A percentile compares a stretch with the other conserved stretches of the same genome.
Conservation (phyloP, 2,329 filamentous ascomycete genomes). For the Pseudopithomyces chartarum region DNA sequence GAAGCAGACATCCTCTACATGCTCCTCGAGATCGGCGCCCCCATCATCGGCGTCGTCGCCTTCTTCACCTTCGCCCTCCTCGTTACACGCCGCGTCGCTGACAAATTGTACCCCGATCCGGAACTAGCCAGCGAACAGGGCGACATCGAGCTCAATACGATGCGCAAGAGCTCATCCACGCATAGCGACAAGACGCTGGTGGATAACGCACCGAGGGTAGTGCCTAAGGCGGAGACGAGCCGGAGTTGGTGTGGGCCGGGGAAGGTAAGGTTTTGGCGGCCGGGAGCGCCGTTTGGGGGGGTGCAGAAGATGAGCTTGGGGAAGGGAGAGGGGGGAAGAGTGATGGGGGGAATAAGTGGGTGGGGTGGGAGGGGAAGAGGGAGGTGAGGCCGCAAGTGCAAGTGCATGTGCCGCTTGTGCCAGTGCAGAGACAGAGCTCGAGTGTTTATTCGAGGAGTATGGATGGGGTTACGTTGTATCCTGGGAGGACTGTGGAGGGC, state of each 20-base stretch:
- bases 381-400: background rate
- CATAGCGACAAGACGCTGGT: background rate
- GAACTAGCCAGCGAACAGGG: background rate
- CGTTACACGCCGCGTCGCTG: background rate
- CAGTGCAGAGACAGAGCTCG: background rate
- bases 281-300: too few species aligned
- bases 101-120: background rate
- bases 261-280: too few species aligned
- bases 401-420: background rate
- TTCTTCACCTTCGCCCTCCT: background rate
- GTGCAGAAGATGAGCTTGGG: too few species aligned
- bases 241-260: too few species aligned
- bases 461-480: constrained; percentile 9
- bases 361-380: background rate
- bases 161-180: background rate
- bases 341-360: too few species aligned
- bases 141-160: background rate
- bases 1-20: constrained; percentile 13
- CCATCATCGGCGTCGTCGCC: constrained; percentile 1
- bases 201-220: background rate
- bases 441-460: constrained; percentile 3
- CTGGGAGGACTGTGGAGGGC: background rate
- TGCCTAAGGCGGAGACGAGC: too few species aligned
- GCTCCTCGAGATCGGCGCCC: constrained; percentile 6
- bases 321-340: too few species aligned